Conservation (phyloP, 495 filamentous ascomycete species). For the Penicillium lividum region DNA sequence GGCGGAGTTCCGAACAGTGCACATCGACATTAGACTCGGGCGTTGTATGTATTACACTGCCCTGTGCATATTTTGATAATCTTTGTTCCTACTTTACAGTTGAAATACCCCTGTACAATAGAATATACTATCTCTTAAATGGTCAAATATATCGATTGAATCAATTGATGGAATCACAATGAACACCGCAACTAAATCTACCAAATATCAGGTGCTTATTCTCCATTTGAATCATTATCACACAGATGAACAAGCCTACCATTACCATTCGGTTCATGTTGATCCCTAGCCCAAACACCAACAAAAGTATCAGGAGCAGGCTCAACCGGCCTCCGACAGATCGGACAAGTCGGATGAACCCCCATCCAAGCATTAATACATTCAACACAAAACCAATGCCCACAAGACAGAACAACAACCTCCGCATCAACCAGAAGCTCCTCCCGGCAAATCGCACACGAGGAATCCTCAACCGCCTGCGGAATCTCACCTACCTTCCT, state of each 20-base stretch:
- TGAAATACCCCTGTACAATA: neutral
- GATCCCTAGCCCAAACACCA: too few relatives aligned
- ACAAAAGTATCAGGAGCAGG: too few relatives aligned
- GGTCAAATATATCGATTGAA: neutral
- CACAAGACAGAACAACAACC: neutral
- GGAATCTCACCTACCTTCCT: neutral
- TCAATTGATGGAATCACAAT: neutral
- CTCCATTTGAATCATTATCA: too few relatives aligned
- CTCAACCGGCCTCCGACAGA: neutral
- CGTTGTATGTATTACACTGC: neutral
- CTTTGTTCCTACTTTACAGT: neutral
- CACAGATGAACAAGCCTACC: too few relatives aligned
- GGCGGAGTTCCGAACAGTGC: neutral
- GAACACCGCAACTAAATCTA: too few relatives aligned
- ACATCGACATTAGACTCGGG: neutral
- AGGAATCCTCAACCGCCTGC: neutral
- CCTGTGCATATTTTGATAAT: neutral
- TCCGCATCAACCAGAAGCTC: neutral
- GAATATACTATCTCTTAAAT: too few relatives aligned
- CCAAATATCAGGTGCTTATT: too few relatives aligned
- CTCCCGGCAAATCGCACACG: neutral
- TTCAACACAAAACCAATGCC: slow-evolving; percentile 3
- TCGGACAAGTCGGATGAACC: neutral
- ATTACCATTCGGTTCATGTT: too few relatives aligned
- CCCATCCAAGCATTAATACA: neutral